Conservation (phyloP, 495 filamentous ascomycete genomes). For the Chlorociboria aeruginascens region DNA sequence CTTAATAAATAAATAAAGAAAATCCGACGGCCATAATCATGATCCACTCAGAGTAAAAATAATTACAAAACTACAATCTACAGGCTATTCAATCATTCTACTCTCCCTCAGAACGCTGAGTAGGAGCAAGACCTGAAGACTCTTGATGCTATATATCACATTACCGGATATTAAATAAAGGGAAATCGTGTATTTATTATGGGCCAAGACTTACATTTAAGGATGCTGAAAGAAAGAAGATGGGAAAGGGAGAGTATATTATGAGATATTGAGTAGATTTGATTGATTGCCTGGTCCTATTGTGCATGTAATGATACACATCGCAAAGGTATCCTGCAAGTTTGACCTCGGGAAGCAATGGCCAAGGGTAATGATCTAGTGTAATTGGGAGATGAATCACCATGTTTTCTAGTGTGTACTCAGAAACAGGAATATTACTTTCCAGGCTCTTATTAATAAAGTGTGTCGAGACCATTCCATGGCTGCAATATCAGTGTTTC, state of each 20-base stretch:
- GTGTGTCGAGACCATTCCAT: no score
- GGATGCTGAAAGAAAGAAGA: conserved; percentile 28
- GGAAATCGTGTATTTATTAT: conserved; percentile 47
- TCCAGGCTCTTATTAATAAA: no score
- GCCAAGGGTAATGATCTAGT: no score
- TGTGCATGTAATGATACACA: conserved; percentile 3
- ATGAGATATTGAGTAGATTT: conserved; percentile 8
- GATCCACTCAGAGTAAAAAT: no score
- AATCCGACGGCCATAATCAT: no score
- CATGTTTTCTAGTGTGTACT: no score
- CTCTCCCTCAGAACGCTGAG: conserved; percentile 36
- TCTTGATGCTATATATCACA: conserved; percentile 35
- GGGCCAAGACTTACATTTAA: conserved; percentile 39
- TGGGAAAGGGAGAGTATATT: conserved; percentile 13
- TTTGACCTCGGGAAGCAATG: not conserved
- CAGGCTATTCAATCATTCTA: conserved; percentile 47
- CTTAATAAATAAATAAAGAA: no score
- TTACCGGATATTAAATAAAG: conserved; percentile 37
- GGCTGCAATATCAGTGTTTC: no score
- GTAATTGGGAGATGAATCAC: no score
- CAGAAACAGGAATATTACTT: no score
- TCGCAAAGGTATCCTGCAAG: conserved; percentile 15
- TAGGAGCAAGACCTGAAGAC: conserved; percentile 35
- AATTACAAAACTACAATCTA: conserved; percentile 45
- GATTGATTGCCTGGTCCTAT: conserved; percentile 14